Evolutionary conservation across 1,139 yeast species (phyloP).

Genomic region (Candida sanyaensis): DNA sequence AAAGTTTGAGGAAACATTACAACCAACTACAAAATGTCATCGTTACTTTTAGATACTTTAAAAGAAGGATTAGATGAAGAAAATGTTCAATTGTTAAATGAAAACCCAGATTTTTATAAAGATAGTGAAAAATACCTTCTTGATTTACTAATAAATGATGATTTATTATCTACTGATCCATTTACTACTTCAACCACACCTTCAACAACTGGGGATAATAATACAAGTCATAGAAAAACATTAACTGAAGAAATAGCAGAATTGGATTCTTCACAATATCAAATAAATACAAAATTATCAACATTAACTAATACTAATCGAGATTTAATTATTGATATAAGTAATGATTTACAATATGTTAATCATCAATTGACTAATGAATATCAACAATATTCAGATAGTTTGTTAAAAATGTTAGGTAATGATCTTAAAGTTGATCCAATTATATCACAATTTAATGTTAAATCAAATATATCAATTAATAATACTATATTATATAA

Average conservation of each 20-base stretch:
- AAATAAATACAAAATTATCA: constrained; percentile 32
- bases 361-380: constrained; percentile 23
- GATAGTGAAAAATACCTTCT: constrained; percentile 22
- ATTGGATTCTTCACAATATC: constrained; percentile 36
- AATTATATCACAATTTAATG: constrained; percentile 11
- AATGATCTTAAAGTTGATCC: constrained; percentile 21
- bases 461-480: constrained; percentile 20
- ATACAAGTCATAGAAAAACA: constrained; percentile 21
- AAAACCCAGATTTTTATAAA: constrained; percentile 16
- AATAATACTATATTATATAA: constrained; percentile 53
- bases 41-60: constrained; percentile 24
- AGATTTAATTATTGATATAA: constrained; percentile 42
- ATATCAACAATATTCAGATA: constrained; percentile 24
- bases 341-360: constrained; percentile 30
- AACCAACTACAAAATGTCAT: constrained; percentile 18
- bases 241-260: constrained; percentile 51
- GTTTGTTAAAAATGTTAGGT: constrained; percentile 19
- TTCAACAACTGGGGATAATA: constrained; percentile 1
- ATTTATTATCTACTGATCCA: constrained; percentile 42
- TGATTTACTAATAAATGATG: constrained; percentile 41
- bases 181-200: constrained; percentile 19
- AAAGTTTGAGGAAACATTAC: too few species aligned
- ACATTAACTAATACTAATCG: constrained; percentile 37
- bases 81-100: constrained; percentile 11
- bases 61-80: constrained; percentile 21